Evolutionary conservation across 2,329 filamentous ascomycete species (phyloP), one percentile per base, ranked within the genome.

Genomic region (Epichloe scottii): DNA sequence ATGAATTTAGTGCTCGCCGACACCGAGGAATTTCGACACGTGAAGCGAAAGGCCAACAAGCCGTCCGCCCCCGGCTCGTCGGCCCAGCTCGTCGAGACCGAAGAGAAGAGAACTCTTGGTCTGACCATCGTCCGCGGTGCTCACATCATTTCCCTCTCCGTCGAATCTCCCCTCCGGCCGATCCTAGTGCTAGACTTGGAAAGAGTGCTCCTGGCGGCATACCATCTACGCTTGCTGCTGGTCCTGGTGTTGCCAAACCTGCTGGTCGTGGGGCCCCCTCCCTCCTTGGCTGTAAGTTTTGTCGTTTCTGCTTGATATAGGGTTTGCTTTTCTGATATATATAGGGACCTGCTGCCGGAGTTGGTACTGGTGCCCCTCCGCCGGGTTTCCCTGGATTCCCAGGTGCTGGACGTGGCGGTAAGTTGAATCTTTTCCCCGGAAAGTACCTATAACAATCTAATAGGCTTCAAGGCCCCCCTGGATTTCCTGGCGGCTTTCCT

Each of bases 1-100:
- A 98, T 98, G 93, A 98, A 98, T 70, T 81, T 98, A 58, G 93
- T 98, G 55, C 86, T 98, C 56, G 93, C 91, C 71, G 93, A 98
- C 66, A 97, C 93, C 59, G 93, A 98, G 79, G 91, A 97, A 70
- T 96, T 95, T 71, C 87, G 90, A 67, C 86, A 86, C 66, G 84
- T 91, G 56, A 94, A 93, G 75, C 81, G 87, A 70, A 91, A 86
- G 75, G 81, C 84, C 61, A 77, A 81, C 60, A 94, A 93, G 73
- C 73, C 79, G 49, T 69, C 78, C 48, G 81, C 85, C 42, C 80
- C 83, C 21, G 78, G 77, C 55, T 75, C 82, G 58, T 45, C 54
- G 19, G 73, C 79, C 56, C 79, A 86, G 63, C 79, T 85, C 46
- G 78, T 95, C 60, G 89, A 96, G 72, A 82, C 85, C 14, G 91